Evolutionary conservation across 2,329 filamentous ascomycete species (phyloP).

Genomic region (Tolypocladium amazonense): DNA sequence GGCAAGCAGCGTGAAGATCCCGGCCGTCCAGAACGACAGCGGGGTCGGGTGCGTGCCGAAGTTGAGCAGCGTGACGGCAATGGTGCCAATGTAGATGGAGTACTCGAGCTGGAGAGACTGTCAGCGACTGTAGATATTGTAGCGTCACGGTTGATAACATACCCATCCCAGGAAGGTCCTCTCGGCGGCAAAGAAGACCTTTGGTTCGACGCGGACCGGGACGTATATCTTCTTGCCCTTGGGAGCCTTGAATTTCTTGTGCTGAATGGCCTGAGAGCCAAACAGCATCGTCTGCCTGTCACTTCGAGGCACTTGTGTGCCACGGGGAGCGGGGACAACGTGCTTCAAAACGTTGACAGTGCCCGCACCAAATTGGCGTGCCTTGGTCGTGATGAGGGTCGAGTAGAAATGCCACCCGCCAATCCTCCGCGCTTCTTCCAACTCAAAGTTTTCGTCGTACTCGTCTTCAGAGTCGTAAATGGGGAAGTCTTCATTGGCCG

Average conservation of each 20-base stretch:
- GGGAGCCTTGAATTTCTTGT: slow-evolving; percentile 58
- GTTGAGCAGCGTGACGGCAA: slow-evolving; percentile 75
- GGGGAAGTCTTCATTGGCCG: slow-evolving; percentile 61
- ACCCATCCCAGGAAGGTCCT: slow-evolving; percentile 93
- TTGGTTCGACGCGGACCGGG: slow-evolving; percentile 89
- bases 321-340: slow-evolving; percentile 44
- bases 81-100: slow-evolving; percentile 84
- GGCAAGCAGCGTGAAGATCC: slow-evolving; percentile 74
- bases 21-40: slow-evolving; percentile 57
- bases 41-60: slow-evolving; percentile 52
- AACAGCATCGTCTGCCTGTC: slow-evolving; percentile 43
- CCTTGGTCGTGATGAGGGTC: slow-evolving; percentile 41
- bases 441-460: slow-evolving; percentile 59
- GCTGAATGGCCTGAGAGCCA: slow-evolving; percentile 42
- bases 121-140: slow-evolving; percentile 12
- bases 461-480: slow-evolving; percentile 84
- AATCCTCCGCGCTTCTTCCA: slow-evolving; percentile 67
- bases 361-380: slow-evolving; percentile 29
- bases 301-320: slow-evolving; percentile 46
- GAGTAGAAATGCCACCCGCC: slow-evolving; percentile 69
- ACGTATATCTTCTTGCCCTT: slow-evolving; percentile 91
- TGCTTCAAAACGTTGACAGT: slow-evolving; percentile 33
- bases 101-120: slow-evolving; percentile 63
- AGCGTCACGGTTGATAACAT: slow-evolving; percentile 24
- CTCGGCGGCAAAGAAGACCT: slow-evolving; percentile 95